Evolutionary conservation across 257 asterid species (phyloP), one percentile per base, ranked within the genome.

Genomic region (Gardenia jasminoides): DNA sequence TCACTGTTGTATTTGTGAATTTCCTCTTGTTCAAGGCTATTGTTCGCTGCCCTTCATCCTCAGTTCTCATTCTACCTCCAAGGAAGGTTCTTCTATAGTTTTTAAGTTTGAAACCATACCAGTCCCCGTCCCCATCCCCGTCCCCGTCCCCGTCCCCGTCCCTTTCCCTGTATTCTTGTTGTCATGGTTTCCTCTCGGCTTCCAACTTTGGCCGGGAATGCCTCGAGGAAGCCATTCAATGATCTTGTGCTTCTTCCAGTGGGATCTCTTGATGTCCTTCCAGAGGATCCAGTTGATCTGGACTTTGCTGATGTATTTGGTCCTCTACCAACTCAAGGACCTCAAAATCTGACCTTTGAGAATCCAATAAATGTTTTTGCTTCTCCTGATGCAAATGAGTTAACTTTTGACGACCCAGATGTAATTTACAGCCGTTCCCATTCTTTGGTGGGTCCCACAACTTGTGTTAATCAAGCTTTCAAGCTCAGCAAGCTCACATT

Each of bases 281-380:
- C 88, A 0, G 79, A 70, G 15, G 92, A 88, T 70, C 68, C 82
- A 16, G 83, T 85, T 61, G 96, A 89, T 52, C 79, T 91, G 86
- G 97, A 92, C 81, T 91, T 91, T 67, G 78, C 91, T 2, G 96
- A 92, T 64, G 83, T 91, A 46, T 92, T 92, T 83, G 97, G 96
- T 71, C 97, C 94, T 44, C 76, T 78, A 22, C 86, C 86, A 64
- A 62, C 83, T 76, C 86, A 72, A 77, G 71, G 75, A 28, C 69
- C 86, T 66, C 79, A 83, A 72, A 76, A 76, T 28, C 73, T 67
- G 67, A 80, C 76, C 71, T 74, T 78, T 75, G 92, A 88, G 75
- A 87, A 83, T 68, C 48, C 82, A 26, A 68, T 31, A 12, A 73
- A 59, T 74, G 19, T 75, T 19, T 47, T 76, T 78, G 80, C 65